Evolutionary conservation across 202 grass and related monocot genomes (phyloP).

Genomic region (Setaria viridis): DNA sequence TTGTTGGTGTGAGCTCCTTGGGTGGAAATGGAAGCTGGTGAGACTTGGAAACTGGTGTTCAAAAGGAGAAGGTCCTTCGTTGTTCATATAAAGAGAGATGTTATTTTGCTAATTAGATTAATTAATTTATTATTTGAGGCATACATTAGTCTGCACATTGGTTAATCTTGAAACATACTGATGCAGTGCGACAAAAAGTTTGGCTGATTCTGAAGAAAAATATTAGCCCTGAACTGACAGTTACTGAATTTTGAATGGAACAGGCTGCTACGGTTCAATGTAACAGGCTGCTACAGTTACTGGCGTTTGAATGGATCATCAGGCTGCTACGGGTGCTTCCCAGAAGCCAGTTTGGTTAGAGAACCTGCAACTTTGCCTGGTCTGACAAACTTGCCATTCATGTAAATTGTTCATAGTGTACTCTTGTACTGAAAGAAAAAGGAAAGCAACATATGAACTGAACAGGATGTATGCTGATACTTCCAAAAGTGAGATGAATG

Average conservation of each 20-base stretch:
- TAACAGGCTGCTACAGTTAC: background rate
- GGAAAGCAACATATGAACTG: background rate
- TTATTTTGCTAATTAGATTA: background rate
- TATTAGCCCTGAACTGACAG: background rate
- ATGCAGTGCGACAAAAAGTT: too few relatives aligned
- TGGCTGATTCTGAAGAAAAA: background rate
- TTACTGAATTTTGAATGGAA: background rate
- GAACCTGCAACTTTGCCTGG: background rate
- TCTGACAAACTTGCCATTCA: too few relatives aligned
- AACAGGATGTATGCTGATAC: background rate
- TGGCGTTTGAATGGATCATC: background rate
- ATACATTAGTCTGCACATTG: background rate
- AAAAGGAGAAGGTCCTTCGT: too few relatives aligned
- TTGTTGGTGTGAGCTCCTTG: conserved; percentile 12
- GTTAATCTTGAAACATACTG: background rate
- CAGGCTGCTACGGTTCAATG: background rate
- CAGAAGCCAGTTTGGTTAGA: background rate
- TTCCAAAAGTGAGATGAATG: background rate
- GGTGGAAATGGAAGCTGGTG: background rate
- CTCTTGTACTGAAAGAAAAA: background rate
- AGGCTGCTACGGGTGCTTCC: too few relatives aligned
- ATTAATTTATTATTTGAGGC: background rate
- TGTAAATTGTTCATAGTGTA: background rate
- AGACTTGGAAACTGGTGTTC: background rate
- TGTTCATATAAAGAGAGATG: background rate